Evolutionary conservation across 495 filamentous ascomycete species (phyloP).

Genomic region (Hypoxylon fragiforme): DNA sequence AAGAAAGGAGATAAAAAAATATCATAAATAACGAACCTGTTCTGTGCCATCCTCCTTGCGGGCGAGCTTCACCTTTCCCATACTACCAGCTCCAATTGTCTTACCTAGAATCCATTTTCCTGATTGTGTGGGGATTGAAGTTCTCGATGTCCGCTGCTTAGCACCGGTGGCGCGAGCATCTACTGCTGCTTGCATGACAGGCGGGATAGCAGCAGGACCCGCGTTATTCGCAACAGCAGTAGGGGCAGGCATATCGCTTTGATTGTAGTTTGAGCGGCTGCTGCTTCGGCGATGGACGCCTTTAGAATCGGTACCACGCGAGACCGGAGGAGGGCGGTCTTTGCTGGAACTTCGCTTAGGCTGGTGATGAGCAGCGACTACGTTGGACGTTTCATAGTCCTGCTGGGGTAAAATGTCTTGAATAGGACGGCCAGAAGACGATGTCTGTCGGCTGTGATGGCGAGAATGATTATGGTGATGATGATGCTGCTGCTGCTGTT

Average conservation of each 20-base stretch:
- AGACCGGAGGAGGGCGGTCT: constrained; percentile 43
- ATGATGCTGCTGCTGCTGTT: no score
- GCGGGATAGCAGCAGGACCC: constrained; percentile 49
- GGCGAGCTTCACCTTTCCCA: constrained; percentile 93
- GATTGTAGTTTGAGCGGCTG: constrained; percentile 34
- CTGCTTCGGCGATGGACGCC: constrained; percentile 50
- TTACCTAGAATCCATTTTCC: constrained; percentile 94
- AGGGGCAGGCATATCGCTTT: constrained; percentile 56
- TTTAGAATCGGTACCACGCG: constrained; percentile 46
- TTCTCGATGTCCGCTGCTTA: constrained; percentile 66
- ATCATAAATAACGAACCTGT: constrained; percentile 60
- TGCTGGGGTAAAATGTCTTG: constrained; percentile 43
- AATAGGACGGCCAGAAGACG: constrained; percentile 40
- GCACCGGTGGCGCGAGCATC: constrained; percentile 50
- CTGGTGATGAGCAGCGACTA: constrained; percentile 39
- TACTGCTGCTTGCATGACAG: constrained; percentile 46
- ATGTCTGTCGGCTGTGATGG: constrained; percentile 40
- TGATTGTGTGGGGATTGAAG: constrained; percentile 78
- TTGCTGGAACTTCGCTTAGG: constrained; percentile 46
- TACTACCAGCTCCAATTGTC: constrained; percentile 96
- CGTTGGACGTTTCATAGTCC: constrained; percentile 49
- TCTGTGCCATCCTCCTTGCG: constrained; percentile 79
- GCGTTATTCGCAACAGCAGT: constrained; percentile 51
- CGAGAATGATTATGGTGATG: constrained; percentile 1
- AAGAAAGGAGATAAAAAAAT: background rate